These are phyloP conservation scores for Erodium texanum DNA, from an alignment of 441 rosid genomes.

Conservation along the genomic window DNA sequence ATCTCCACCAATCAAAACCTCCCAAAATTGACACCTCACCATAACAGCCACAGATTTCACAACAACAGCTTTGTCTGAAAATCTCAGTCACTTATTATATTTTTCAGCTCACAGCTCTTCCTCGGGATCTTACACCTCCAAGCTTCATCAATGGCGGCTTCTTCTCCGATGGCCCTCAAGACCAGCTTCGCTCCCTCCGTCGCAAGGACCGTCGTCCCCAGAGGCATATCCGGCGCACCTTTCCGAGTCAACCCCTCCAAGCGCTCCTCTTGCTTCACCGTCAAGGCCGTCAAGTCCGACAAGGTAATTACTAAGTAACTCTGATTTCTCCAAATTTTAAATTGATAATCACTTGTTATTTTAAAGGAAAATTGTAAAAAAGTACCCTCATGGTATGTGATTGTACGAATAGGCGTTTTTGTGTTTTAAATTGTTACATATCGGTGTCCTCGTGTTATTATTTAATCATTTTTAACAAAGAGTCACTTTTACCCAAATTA, in stretches of 20 bases:
- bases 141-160: slow-evolving; percentile 35
- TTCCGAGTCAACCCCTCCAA: slow-evolving; percentile 35
- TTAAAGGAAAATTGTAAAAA: no score
- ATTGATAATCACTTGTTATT: no score
- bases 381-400: no score
- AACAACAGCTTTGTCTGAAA: slow-evolving; percentile 21
- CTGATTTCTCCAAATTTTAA: no score
- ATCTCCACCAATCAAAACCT: slow-evolving; percentile 33
- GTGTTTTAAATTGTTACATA: no score
- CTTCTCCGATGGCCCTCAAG: slow-evolving; percentile 87
- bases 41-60: slow-evolving; percentile 32
- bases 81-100: slow-evolving; percentile 17
- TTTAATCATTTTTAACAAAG: no score
- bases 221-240: slow-evolving; percentile 58
- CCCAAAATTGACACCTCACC: slow-evolving; percentile 20
- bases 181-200: slow-evolving; percentile 60
- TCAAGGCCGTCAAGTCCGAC: slow-evolving; percentile 64
- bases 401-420: no score
- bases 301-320: no score
- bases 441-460: no score
- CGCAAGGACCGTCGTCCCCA: slow-evolving; percentile 33
- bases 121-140: no score
- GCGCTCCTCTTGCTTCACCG: slow-evolving; percentile 49
- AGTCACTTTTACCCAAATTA: no score
- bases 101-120: neutral